Evolutionary conservation across 371 early-diverging fungal species (phyloP), one percentile per base, ranked within the genome.

Genomic region (Smittium mucronatum): DNA sequence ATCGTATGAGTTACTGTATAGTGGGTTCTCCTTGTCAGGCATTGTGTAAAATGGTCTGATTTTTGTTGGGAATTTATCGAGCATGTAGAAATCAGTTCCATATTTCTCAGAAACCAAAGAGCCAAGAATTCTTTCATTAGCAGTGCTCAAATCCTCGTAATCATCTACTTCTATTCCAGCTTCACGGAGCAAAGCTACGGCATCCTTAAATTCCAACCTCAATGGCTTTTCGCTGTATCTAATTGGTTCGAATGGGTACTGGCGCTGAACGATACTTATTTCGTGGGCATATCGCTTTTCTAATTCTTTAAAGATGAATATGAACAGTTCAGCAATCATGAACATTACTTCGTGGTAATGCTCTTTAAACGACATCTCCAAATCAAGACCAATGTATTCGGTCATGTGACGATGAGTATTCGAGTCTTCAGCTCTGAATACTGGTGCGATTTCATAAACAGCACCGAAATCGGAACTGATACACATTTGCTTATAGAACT

Each of bases 21-120:
- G 82, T 68, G 88, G 86, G 72, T 89, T 81, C 34, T 83, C 74
- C 33, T 97, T 90, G 81, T 97, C 94, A 35, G 95, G 95, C 93
- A 97, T 98, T 32, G 99, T 99, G 87, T 99, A 99, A 88, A 99
- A 99, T 33, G 99, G 98, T 67, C 99, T 89, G 32, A 95, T 90
- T 2, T 80, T 87, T 70, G 92, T 81, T 47, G 99, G 99, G 91
- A 99, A 99, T 82, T 99, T 99, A 87, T 97, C 98, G 68, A 99
- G 82, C 77, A 98, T 95, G 86, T 93, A 99, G 72, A 99, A 96
- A 82, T 99, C 99, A 34, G 97, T 96, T 73, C 89, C 81, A 81
- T 97, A 95, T 84, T 94, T 94, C 70, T 93, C 90, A 76, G 89
- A 90, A 71, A 99, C 93, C 32, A 98, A 82, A 70, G 85, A 81